Conservation (phyloP, 768 basidiomycete species). For the Russula sp. region DNA sequence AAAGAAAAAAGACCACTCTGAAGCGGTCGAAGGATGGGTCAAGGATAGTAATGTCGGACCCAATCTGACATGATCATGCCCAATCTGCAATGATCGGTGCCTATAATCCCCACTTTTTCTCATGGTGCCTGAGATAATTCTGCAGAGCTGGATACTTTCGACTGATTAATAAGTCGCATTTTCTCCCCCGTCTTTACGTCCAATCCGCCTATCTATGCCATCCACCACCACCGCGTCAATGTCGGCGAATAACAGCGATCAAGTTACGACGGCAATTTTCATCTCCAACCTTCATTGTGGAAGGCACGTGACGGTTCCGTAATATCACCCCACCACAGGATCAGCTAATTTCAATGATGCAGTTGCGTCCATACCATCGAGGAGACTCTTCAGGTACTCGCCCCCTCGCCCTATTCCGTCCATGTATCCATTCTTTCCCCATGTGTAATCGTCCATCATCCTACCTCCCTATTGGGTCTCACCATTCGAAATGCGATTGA, state of each 20-base stretch:
- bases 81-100: too few species aligned
- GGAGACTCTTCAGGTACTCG: slow-evolving; percentile 34
- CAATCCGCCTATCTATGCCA: background rate
- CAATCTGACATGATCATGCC: too few species aligned
- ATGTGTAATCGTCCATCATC: slow-evolving; percentile 40
- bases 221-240: slow-evolving; percentile 3
- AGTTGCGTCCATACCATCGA: slow-evolving; percentile 48
- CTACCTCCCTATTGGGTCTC: slow-evolving; percentile 27
- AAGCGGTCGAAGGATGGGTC: too few species aligned
- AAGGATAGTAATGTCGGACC: too few species aligned
- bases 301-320: slow-evolving; percentile 32
- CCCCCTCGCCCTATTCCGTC: slow-evolving; percentile 36
- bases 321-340: background rate
- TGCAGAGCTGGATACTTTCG: too few species aligned
- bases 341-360: background rate
- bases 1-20: too few species aligned
- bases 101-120: too few species aligned
- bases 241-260: slow-evolving; percentile 16
- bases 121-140: too few species aligned
- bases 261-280: slow-evolving; percentile 31
- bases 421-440: slow-evolving; percentile 43
- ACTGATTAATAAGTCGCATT: too few species aligned
- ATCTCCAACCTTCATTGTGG: slow-evolving; percentile 47
- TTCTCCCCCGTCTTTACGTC: too few species aligned
- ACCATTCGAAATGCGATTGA: slow-evolving; percentile 36